A percentile compares a stretch with the other conserved stretches of the same genome.
These are phyloP conservation scores for Lasiosphaeria ovina DNA, from an alignment of 495 filamentous ascomycete species.

Conservation along the genomic window DNA sequence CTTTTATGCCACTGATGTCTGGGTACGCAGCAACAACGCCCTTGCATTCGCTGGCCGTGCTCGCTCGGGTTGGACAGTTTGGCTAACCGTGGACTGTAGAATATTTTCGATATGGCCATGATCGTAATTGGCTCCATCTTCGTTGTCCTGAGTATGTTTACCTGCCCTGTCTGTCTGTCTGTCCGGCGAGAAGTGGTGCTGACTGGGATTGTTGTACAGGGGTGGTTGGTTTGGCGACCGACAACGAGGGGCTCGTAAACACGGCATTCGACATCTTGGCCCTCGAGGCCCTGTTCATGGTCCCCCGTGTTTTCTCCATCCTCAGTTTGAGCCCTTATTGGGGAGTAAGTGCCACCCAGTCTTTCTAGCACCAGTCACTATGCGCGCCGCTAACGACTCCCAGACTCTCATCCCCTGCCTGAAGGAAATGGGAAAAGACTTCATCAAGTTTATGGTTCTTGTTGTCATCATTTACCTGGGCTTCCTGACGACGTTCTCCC, in stretches of 20 bases:
- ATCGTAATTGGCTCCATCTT: constrained; percentile 78
- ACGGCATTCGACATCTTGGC: constrained; percentile 84
- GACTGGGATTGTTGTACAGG: constrained; percentile 42
- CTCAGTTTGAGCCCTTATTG: constrained; percentile 89
- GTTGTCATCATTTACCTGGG: constrained; percentile 80
- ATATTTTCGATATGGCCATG: constrained; percentile 81
- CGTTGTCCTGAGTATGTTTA: constrained; percentile 58
- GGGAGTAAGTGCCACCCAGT: constrained; percentile 46
- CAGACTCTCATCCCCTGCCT: constrained; percentile 70
- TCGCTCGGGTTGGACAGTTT: not conserved
- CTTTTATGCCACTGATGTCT: constrained; percentile 86
- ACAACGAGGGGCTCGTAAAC: constrained; percentile 63
- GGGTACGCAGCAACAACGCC: constrained; percentile 39
- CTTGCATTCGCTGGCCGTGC: not conserved
- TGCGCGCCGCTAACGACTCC: constrained; percentile 3
- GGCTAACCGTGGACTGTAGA: constrained; percentile 31
- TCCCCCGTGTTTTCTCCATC: constrained; percentile 86
- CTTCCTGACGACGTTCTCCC: constrained; percentile 88
- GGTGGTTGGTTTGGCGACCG: constrained; percentile 66
- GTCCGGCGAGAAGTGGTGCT: constrained; percentile 34
- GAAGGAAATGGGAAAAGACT: constrained; percentile 93
- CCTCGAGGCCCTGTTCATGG: constrained; percentile 84
- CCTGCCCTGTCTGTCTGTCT: not conserved
- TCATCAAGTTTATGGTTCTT: constrained; percentile 85
- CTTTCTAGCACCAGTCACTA: not conserved